Evolutionary conservation across 441 rosid species (phyloP), one percentile per base, ranked within the genome.

Genomic region (Rhodomyrtus psidioides): DNA sequence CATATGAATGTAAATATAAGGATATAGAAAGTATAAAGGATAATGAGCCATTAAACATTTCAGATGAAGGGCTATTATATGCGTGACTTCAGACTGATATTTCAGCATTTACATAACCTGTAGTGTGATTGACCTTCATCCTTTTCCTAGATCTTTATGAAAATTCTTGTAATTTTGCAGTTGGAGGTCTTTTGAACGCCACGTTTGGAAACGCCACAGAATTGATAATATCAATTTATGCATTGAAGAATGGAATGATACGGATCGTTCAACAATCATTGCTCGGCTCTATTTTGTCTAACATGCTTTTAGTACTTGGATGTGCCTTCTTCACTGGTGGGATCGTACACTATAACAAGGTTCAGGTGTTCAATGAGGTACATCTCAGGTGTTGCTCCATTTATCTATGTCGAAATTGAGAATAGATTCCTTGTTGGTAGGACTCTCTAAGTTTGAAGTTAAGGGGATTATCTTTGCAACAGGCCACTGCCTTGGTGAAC

Each of bases 121-220:
- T 39, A 39, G 49, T 39, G n/a, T 70, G 79, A 70, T 70, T 39
- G n/a, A 70, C 79, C 79, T 70, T 3, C n/a, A 70, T 39, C 79
- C 79, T 70, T 70, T 70, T 39, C 42, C 79, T 70, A 70, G 79
- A 70, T 70, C 79, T 70, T 70, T 70, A 39, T 39, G 79, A 39
- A 49, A 39, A 39, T n/a, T 23, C 5, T 39, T 39, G 51, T n/a
- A 70, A 70, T 70, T 70, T 84, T 89, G 87, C 92, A 95, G 99
- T 97, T 89, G 98, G 99, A 54, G 98, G 98, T 75, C 98, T 97
- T 83, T 83, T 97, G 87, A 96, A 97, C 90, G 98, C 98, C 57
- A 95, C 98, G 70, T 95, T 97, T 85, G 99, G 99, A 86, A 97
- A 97, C 86, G 98, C 96, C 82, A 97, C 98, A 2, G 99, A 97